These are phyloP conservation scores for Pyricularia pennisetigena DNA, from an alignment of 2,329 filamentous ascomycete species.

Conservation along the genomic window DNA sequence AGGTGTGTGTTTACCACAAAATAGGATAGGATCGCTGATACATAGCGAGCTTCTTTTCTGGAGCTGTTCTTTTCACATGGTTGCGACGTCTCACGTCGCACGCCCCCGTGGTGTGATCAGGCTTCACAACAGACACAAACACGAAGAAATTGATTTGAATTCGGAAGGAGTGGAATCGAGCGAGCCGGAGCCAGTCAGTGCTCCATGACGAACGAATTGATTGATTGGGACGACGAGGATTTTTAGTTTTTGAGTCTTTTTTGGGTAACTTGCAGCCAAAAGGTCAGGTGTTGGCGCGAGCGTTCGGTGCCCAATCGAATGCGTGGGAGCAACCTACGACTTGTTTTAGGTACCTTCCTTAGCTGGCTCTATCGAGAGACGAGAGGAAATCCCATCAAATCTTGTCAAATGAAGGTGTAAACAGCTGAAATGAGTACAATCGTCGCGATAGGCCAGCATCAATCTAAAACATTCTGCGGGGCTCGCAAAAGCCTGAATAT, in stretches of 20 bases:
- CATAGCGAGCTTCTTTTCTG: neutral
- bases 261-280: neutral
- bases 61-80: neutral
- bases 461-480: constrained; percentile 27
- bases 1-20: neutral
- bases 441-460: constrained; percentile 14
- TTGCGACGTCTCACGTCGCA: neutral
- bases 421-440: neutral
- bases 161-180: neutral
- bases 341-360: neutral
- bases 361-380: neutral
- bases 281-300: neutral
- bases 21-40: neutral
- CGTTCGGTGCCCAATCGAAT: neutral
- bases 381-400: neutral
- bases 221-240: neutral
- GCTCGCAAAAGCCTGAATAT: constrained; percentile 8
- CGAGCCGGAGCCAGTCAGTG: neutral
- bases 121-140: neutral
- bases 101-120: neutral
- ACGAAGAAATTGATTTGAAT: neutral
- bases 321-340: neutral
- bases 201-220: neutral
- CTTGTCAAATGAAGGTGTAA: neutral
- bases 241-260: neutral